phyloP scores from a whole-genome alignment of 2,329 filamentous ascomycete species.

The Hypoxylon sp. region DNA sequence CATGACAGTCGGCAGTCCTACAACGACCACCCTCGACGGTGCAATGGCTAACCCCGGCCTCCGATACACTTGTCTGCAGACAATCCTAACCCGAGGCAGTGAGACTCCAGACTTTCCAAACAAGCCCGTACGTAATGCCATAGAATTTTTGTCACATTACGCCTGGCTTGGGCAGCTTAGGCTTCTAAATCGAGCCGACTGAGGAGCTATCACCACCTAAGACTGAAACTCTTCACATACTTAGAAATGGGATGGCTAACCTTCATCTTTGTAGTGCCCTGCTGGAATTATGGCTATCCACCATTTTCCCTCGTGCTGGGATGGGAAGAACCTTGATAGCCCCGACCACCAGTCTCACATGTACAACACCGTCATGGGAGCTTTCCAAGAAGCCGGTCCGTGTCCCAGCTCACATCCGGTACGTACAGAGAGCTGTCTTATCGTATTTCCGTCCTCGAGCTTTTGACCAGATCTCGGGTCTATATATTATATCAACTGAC shows the following conservation, averaged over 20 bases:
- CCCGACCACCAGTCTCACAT: constrained; percentile 39
- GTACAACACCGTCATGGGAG: constrained; percentile 37
- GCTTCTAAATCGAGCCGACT: neutral
- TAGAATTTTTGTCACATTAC: neutral
- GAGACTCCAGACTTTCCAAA: constrained; percentile 56
- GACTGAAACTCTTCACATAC: neutral
- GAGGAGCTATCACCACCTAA: neutral
- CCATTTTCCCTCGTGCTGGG: constrained; percentile 52
- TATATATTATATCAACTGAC: neutral
- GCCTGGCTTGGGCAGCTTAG: neutral
- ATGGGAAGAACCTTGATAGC: constrained; percentile 44
- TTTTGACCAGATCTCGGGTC: neutral
- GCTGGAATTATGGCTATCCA: constrained; percentile 57
- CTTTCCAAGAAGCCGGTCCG: constrained; percentile 39
- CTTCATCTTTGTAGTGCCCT: constrained; percentile 45
- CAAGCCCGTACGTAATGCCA: constrained; percentile 38
- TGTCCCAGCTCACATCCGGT: constrained; percentile 46
- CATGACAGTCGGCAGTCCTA: constrained; percentile 56
- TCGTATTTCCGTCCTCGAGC: neutral
- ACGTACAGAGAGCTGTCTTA: neutral
- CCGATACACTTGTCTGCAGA: constrained; percentile 56
- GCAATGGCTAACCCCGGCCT: constrained; percentile 51
- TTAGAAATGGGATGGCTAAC: neutral
- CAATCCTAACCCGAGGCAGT: constrained; percentile 52
- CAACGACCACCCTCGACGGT: constrained; percentile 30